phyloP scores from a whole-genome alignment of 2,329 filamentous ascomycete genomes.

The Colletotrichum paranaense region DNA sequence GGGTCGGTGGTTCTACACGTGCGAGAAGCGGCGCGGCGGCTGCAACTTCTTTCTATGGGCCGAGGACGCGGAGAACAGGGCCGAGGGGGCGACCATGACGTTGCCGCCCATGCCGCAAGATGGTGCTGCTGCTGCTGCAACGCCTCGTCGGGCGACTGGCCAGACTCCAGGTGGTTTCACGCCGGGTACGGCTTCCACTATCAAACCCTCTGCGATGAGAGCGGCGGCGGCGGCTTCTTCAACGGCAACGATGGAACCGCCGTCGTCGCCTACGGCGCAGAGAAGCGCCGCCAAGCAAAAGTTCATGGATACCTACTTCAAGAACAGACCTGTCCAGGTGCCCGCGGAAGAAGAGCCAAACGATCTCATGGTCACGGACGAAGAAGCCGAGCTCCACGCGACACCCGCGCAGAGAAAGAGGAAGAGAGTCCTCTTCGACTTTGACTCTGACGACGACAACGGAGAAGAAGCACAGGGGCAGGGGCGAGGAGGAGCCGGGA shows the following conservation, averaged over 20 bases:
- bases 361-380: not conserved
- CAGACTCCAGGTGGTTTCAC: slow-evolving; percentile 22
- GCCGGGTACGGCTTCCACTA: slow-evolving; percentile 30
- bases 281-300: slow-evolving; percentile 34
- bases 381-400: slow-evolving; percentile 22
- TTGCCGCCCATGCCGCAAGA: slow-evolving; percentile 26
- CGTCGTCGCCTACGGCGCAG: slow-evolving; percentile 23
- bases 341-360: not conserved
- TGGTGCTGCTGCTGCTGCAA: not conserved
- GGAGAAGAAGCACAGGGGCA: slow-evolving; percentile 24
- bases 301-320: slow-evolving; percentile 25
- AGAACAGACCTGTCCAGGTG: not conserved
- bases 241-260: slow-evolving; percentile 40
- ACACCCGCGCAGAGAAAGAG: slow-evolving; percentile 42
- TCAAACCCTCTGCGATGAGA: not conserved
- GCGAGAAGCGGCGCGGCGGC: slow-evolving; percentile 43
- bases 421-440: slow-evolving; percentile 39
- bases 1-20: slow-evolving; percentile 56
- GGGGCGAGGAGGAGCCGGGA: no score
- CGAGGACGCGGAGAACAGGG: slow-evolving; percentile 46
- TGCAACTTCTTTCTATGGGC: slow-evolving; percentile 60
- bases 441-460: slow-evolving; percentile 41
- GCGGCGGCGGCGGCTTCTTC: slow-evolving; percentile 33
- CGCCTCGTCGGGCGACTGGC: not conserved
- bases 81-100: slow-evolving; percentile 17